Evolutionary conservation across 2,329 filamentous ascomycete genomes (phyloP).

Genomic region (Sporothrix humicola): DNA sequence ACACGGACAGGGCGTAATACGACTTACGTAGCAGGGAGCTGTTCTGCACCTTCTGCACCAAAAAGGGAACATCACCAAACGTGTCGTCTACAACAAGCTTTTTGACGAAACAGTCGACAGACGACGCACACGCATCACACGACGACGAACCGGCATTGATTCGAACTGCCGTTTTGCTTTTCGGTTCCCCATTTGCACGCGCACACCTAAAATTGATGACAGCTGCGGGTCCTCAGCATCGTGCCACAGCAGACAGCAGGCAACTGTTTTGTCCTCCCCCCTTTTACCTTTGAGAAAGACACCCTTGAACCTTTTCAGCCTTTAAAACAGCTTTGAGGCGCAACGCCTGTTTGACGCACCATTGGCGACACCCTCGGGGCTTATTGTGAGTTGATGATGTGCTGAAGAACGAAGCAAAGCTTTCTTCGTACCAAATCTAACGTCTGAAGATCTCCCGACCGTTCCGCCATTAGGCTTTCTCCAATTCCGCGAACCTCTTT

Average conservation of each 20-base stretch:
- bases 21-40: constrained; percentile 14
- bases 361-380: constrained; percentile 15
- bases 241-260: constrained; percentile 12
- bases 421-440: background rate
- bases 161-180: no score
- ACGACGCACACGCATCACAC: background rate
- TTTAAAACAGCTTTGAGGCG: background rate
- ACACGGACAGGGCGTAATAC: no score
- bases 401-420: no score
- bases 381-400: background rate
- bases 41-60: no score
- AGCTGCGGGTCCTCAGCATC: constrained; percentile 7
- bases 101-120: background rate
- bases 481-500: background rate
- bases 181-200: background rate
- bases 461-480: constrained; percentile 8
- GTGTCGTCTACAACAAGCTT: constrained; percentile 14
- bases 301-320: no score
- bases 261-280: constrained; percentile 6
- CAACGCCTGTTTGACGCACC: background rate
- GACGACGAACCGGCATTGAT: background rate
- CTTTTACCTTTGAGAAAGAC: background rate
- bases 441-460: constrained; percentile 7
- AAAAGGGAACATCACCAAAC: constrained; percentile 23
- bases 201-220: background rate